phyloP scores from a whole-genome alignment of 306 rosid species.

The Herpetospermum pedunculosum region DNA sequence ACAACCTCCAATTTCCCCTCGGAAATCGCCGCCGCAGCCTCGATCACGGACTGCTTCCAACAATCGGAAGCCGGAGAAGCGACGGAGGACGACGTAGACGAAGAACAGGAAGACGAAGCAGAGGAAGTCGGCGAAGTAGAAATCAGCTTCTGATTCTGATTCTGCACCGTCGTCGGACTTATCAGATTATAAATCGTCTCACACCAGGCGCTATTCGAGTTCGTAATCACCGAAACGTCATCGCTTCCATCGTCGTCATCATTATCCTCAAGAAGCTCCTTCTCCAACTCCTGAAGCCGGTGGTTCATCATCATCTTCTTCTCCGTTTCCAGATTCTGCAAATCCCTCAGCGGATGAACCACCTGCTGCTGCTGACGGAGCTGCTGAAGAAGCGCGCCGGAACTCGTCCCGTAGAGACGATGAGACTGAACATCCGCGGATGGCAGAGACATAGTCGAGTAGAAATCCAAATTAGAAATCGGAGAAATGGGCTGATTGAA shows the following conservation, averaged over 20 bases:
- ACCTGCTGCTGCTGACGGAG: conserved; percentile 27
- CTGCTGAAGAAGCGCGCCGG: conserved; percentile 25
- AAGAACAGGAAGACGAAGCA: conserved; percentile 34
- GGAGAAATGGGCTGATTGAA: conserved; percentile 40
- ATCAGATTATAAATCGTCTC: conserved; percentile 71
- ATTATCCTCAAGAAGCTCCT: conserved; percentile 67
- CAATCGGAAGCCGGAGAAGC: conserved; percentile 40
- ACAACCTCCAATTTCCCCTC: conserved; percentile 56
- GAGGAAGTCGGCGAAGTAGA: conserved; percentile 75
- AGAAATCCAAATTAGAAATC: conserved; percentile 44
- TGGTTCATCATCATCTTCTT: conserved; percentile 41
- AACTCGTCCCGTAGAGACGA: background rate
- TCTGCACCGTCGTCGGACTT: conserved; percentile 3
- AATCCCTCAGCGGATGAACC: conserved; percentile 10
- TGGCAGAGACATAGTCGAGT: conserved; percentile 19
- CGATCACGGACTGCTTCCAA: conserved; percentile 49
- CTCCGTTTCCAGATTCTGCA: conserved; percentile 27
- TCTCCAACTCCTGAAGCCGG: conserved; percentile 62
- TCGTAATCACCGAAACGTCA: conserved; percentile 48
- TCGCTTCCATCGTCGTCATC: conserved; percentile 55
- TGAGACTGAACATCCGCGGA: conserved; percentile 8
- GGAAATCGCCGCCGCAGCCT: conserved; percentile 64
- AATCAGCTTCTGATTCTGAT: conserved; percentile 28
- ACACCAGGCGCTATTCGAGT: conserved; percentile 47
- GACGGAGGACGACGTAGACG: conserved; percentile 42